Percentiles rank a stretch among this genome's conserved stretches.
phyloP scores from a whole-genome alignment of 768 basidiomycete genomes.

The Pulveroboletus frians region DNA sequence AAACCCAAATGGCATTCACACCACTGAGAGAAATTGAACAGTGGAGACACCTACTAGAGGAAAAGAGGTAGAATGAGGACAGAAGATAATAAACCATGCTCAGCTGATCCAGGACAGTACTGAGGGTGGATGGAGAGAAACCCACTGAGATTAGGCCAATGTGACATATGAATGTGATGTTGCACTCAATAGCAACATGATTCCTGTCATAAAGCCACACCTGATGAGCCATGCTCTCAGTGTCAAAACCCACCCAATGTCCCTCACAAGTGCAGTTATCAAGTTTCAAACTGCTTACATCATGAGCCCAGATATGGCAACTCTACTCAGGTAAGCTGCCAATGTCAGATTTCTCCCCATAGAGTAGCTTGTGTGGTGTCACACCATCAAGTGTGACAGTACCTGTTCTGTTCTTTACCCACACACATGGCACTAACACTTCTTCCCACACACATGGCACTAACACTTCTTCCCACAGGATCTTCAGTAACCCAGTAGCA shows the following conservation, averaged over 20 bases:
- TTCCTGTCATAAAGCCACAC: neutral
- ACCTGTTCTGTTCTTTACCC: neutral
- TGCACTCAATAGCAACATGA: neutral
- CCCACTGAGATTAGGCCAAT: too few species aligned
- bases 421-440: neutral
- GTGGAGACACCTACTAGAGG: too few species aligned
- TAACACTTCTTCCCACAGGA: too few species aligned
- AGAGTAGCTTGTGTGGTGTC: neutral
- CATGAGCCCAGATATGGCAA: neutral
- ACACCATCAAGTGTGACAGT: neutral
- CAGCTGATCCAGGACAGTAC: too few species aligned
- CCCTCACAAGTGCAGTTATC: neutral
- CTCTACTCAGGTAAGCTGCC: neutral
- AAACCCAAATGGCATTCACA: too few species aligned
- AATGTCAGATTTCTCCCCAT: neutral
- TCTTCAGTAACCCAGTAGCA: too few species aligned
- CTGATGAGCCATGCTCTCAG: neutral
- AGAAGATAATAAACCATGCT: too few species aligned
- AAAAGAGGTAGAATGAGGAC: too few species aligned
- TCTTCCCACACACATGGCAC: neutral
- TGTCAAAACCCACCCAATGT: neutral
- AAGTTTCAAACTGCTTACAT: neutral
- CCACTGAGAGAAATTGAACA: too few species aligned
- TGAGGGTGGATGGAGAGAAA: too few species aligned
- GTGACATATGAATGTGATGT: neutral